phyloP scores from a whole-genome alignment of 2,329 filamentous ascomycete genomes.

The Tolypocladium capitatum region DNA sequence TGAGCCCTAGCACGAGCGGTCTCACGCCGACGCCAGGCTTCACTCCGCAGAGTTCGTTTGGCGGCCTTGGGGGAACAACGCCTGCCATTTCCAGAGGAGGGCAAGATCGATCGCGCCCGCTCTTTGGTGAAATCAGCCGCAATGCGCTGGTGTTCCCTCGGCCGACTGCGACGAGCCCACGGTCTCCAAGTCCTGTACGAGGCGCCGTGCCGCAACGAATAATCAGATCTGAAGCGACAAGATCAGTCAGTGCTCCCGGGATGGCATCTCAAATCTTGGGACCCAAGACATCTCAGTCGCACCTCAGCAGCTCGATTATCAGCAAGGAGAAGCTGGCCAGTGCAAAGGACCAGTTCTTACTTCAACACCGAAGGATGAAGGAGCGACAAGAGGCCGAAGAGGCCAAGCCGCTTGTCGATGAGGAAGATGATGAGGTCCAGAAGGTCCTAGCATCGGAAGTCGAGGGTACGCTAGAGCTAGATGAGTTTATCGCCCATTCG shows the following conservation, averaged over 20 bases:
- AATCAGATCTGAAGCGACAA: conserved; percentile 33
- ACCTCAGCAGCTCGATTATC: conserved; percentile 24
- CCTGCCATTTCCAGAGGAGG: conserved; percentile 21
- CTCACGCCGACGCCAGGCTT: conserved; percentile 34
- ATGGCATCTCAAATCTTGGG: conserved; percentile 42
- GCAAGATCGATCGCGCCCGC: conserved; percentile 26
- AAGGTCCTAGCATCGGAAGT: conserved; percentile 46
- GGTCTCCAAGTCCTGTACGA: conserved; percentile 61
- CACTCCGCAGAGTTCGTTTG: conserved; percentile 48
- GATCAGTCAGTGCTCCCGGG: conserved; percentile 48
- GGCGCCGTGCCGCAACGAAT: conserved; percentile 39
- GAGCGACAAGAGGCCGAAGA: conserved; percentile 45
- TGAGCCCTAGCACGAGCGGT: conserved; percentile 37
- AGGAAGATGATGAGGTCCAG: conserved; percentile 58
- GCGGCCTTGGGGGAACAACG: conserved; percentile 27
- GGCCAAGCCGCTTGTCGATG: conserved; percentile 44
- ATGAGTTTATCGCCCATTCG: conserved; percentile 54
- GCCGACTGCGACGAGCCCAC: conserved; percentile 43
- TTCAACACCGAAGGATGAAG: conserved; percentile 36
- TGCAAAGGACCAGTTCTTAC: conserved; percentile 32
- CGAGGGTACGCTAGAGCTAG: conserved; percentile 46
- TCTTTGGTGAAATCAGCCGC: conserved; percentile 42
- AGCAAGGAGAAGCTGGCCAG: conserved; percentile 20
- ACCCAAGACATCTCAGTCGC: conserved; percentile 22
- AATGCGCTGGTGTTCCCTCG: conserved; percentile 41